Evolutionary conservation across 306 rosid species (phyloP).

Genomic region (Quercus agrifolia): DNA sequence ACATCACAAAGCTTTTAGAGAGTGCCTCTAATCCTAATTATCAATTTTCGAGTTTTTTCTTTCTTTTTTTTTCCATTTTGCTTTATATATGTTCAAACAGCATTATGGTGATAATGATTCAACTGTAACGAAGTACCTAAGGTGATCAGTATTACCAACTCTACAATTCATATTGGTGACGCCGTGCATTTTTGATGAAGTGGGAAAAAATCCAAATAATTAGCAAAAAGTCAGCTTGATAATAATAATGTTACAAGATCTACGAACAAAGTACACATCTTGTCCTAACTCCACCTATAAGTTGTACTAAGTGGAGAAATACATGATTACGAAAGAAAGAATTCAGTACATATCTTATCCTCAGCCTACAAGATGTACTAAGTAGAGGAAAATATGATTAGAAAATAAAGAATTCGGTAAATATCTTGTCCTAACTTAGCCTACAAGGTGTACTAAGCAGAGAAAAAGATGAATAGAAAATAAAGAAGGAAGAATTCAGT

Average conservation of each 20-base stretch:
- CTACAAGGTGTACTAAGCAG: too few relatives aligned
- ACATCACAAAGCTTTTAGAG: slow-evolving; percentile 7
- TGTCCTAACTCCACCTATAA: not conserved
- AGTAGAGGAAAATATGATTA: too few relatives aligned
- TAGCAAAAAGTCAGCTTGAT: not conserved
- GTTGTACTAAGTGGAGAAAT: not conserved
- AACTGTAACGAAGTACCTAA: not conserved
- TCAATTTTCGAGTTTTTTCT: slow-evolving; percentile 8
- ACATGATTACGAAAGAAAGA: not conserved
- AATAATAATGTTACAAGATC: not conserved
- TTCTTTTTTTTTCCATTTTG: too few relatives aligned
- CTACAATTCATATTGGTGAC: not conserved
- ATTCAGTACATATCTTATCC: too few relatives aligned
- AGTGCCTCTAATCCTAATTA: not conserved
- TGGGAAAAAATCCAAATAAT: not conserved
- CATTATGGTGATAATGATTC: not conserved
- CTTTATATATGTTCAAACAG: slow-evolving; percentile 3
- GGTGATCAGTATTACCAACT: not conserved
- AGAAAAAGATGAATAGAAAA: too few relatives aligned
- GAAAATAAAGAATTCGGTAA: too few relatives aligned
- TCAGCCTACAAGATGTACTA: too few relatives aligned
- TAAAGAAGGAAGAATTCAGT: too few relatives aligned
- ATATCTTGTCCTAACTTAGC: too few relatives aligned
- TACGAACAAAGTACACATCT: not conserved
- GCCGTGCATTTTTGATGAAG: not conserved